Conservation (phyloP, 331 rosid genomes). For the Telfairia occidentalis region DNA sequence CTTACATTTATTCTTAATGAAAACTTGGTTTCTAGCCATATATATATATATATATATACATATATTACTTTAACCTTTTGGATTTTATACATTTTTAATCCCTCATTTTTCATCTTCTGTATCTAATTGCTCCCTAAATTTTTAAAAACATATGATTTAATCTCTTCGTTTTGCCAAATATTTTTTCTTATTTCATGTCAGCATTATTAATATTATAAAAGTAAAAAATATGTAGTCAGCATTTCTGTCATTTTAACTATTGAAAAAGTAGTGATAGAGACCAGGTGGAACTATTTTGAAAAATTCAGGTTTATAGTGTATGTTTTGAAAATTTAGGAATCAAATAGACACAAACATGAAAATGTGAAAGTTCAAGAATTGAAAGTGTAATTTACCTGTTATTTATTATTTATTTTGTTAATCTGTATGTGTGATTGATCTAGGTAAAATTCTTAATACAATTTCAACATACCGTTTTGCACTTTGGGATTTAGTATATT, state of each 20-base stretch:
- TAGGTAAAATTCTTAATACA: neutral
- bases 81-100: neutral
- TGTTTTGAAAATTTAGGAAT: neutral
- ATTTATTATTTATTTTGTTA: neutral
- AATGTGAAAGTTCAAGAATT: neutral
- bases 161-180: neutral
- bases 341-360: neutral
- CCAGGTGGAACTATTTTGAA: neutral
- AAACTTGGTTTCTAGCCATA: no score
- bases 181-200: neutral
- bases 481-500: neutral
- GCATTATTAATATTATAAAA: neutral
- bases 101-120: neutral
- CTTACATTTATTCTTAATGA: no score
- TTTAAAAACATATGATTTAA: neutral
- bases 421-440: neutral
- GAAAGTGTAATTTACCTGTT: neutral
- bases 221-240: neutral
- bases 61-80: no score
- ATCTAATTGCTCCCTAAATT: neutral
- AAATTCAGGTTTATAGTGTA: neutral
- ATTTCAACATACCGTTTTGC: neutral
- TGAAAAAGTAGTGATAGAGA: neutral
- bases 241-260: neutral
- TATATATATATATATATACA: no score